Evolutionary conservation across 1,139 yeast genomes (phyloP).

Genomic region (Candida gigantensis): DNA sequence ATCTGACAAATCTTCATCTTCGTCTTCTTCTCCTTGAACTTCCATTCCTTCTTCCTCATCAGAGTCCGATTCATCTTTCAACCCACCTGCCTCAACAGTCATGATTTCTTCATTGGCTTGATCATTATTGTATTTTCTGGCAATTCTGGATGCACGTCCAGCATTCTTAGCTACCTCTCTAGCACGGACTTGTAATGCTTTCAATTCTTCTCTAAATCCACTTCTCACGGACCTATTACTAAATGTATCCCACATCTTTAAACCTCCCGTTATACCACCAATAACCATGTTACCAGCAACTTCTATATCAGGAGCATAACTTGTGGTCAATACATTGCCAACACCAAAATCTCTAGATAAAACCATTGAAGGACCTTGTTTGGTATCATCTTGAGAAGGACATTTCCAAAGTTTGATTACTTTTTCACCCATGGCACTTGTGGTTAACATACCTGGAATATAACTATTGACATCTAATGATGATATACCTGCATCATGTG

Average conservation of each 20-base stretch:
- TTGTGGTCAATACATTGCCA: constrained; percentile 83
- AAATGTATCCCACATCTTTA: constrained; percentile 92
- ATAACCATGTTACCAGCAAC: constrained; percentile 80
- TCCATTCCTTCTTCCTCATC: constrained; percentile 42
- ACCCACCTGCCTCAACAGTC: constrained; percentile 59
- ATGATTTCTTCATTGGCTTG: constrained; percentile 52
- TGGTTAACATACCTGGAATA: constrained; percentile 74
- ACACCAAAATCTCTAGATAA: constrained; percentile 90
- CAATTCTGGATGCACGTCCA: constrained; percentile 70
- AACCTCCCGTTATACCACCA: constrained; percentile 84
- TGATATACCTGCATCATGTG: constrained; percentile 93
- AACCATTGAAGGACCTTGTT: constrained; percentile 81
- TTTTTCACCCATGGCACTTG: constrained; percentile 93
- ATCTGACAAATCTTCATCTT: constrained; percentile 9
- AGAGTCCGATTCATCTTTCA: constrained; percentile 60
- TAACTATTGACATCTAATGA: constrained; percentile 69
- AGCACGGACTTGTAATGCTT: constrained; percentile 55
- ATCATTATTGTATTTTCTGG: constrained; percentile 62
- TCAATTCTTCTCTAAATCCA: constrained; percentile 61
- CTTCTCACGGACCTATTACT: constrained; percentile 77
- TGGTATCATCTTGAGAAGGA: constrained; percentile 29
- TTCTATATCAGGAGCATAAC: constrained; percentile 87
- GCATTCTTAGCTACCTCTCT: constrained; percentile 52
- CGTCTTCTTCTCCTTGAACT: constrained; percentile 11
- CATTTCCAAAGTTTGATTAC: constrained; percentile 86